These are phyloP conservation scores for Oemleria cerasiformis DNA, from an alignment of 306 rosid species.

Conservation along the genomic window DNA sequence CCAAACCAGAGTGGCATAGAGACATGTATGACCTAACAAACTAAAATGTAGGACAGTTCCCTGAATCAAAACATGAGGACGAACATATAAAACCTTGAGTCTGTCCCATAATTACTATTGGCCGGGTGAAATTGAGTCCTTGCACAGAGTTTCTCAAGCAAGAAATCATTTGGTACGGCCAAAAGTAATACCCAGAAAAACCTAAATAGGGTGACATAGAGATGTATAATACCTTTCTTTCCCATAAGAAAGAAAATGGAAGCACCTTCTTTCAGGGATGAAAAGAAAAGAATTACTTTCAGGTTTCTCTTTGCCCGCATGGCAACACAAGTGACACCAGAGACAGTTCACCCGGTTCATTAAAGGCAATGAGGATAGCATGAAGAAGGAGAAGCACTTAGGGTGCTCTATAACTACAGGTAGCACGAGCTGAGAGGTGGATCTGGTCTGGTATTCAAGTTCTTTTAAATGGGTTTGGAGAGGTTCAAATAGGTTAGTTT, in stretches of 20 bases:
- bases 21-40: too few species aligned
- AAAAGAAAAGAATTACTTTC: neutral
- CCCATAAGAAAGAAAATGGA: neutral
- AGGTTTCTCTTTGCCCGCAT: slow-evolving; percentile 1
- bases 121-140: slow-evolving; percentile 14
- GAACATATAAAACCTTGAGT: neutral
- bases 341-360: slow-evolving; percentile 7
- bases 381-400: neutral
- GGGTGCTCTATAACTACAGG: neutral
- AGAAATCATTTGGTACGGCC: slow-evolving; percentile 5
- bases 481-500: neutral
- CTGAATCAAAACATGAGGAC: slow-evolving; percentile 1
- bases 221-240: slow-evolving; percentile 8
- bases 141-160: neutral
- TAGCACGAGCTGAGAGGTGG: neutral
- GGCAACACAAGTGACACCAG: slow-evolving; percentile 5
- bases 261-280: neutral
- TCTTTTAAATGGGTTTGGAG: too few species aligned
- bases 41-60: neutral
- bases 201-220: neutral
- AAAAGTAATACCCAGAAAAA: neutral
- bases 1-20: too few species aligned
- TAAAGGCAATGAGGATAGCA: slow-evolving; percentile 6
- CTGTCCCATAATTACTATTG: slow-evolving; percentile 13
- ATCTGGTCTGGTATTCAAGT: neutral